Evolutionary conservation across 176 grass and related monocot species (phyloP).

Genomic region (Aegilops tauschii): DNA sequence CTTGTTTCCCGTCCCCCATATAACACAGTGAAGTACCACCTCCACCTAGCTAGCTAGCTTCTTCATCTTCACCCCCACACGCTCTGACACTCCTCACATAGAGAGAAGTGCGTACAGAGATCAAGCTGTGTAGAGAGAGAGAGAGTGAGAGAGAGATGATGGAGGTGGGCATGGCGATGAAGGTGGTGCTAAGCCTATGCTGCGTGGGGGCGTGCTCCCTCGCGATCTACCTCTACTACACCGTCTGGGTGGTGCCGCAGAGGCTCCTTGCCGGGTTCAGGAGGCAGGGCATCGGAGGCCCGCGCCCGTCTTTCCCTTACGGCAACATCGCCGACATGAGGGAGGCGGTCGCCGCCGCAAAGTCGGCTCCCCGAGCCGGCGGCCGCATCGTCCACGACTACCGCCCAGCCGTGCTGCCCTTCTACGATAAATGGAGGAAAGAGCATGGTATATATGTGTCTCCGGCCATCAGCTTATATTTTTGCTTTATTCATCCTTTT

Average conservation of each 20-base stretch:
- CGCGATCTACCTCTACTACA: slow-evolving; percentile 65
- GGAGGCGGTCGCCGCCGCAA: slow-evolving; percentile 31
- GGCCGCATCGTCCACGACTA: slow-evolving; percentile 70
- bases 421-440: slow-evolving; percentile 92
- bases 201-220: slow-evolving; percentile 57
- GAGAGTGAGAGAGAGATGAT: background rate
- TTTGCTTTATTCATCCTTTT: background rate
- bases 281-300: slow-evolving; percentile 66
- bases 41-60: background rate
- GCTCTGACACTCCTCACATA: background rate
- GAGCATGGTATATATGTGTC: slow-evolving; percentile 57
- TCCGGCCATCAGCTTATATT: background rate
- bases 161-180: slow-evolving; percentile 32
- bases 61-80: background rate
- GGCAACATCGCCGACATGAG: slow-evolving; percentile 83
- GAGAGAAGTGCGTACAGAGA: background rate
- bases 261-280: slow-evolving; percentile 55
- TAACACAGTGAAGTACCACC: background rate
- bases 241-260: slow-evolving; percentile 59
- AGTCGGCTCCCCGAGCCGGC: background rate
- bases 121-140: background rate
- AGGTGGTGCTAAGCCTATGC: slow-evolving; percentile 45
- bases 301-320: slow-evolving; percentile 68
- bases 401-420: slow-evolving; percentile 67
- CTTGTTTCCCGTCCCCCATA: background rate